phyloP scores from a whole-genome alignment of 345 rosid species.

The Heritiera fomes region DNA sequence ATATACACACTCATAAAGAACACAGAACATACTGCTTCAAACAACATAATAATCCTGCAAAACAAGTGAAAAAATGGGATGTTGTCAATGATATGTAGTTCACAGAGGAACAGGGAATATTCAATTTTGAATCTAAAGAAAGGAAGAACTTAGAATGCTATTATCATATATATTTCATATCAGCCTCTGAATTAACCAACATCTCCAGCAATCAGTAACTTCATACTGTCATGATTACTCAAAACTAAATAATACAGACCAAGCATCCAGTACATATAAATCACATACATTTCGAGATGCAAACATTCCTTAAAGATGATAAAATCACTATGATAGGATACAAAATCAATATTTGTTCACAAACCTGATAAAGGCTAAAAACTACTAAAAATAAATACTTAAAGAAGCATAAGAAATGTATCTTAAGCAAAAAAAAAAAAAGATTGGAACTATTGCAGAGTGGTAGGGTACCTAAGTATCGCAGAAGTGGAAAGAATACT shows the following conservation, averaged over 20 bases:
- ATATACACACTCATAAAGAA: conserved; percentile 76
- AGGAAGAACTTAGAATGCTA: neutral
- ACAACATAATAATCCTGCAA: conserved; percentile 82
- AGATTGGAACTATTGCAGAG: neutral
- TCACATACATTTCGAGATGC: neutral
- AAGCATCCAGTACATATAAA: neutral
- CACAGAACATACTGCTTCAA: conserved; percentile 78
- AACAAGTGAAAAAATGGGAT: conserved; percentile 6
- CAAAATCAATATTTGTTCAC: neutral
- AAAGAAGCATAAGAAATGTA: neutral
- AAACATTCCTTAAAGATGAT: neutral
- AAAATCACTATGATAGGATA: neutral
- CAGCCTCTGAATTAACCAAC: neutral
- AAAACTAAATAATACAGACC: neutral
- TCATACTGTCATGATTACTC: neutral
- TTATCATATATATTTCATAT: neutral
- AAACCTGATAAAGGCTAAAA: neutral
- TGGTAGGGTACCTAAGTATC: conserved; percentile 55
- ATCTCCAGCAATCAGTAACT: neutral
- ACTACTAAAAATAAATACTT: neutral
- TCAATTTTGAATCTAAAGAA: neutral
- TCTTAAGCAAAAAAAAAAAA: neutral
- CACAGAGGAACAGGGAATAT: conserved; percentile 8
- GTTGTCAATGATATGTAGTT: conserved; percentile 9
- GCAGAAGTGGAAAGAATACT: conserved; percentile 62